A percentile compares a stretch with the other conserved stretches of the same genome.
These are phyloP conservation scores for Cryphonectria japonica DNA, from an alignment of 2,329 filamentous ascomycete species.

Conservation along the genomic window DNA sequence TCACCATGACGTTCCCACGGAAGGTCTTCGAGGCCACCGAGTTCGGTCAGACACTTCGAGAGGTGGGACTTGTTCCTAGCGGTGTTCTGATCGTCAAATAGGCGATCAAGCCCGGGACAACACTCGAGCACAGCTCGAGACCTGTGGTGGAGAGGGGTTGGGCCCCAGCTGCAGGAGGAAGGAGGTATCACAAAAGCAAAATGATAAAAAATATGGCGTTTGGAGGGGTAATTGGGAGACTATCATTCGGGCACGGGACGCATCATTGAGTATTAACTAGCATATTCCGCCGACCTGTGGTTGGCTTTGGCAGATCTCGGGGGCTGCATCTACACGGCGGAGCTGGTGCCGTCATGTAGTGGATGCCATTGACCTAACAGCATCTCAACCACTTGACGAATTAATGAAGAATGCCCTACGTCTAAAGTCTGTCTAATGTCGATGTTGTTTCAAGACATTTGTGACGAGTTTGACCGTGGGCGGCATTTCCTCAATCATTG, in stretches of 20 bases:
- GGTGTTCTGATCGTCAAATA: slow-evolving; percentile 81
- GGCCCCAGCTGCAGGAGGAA: neutral
- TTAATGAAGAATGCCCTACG: neutral
- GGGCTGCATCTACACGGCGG: neutral
- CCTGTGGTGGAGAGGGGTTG: neutral
- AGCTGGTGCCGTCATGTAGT: neutral
- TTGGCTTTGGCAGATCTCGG: neutral
- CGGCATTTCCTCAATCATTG: neutral
- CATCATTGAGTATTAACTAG: neutral
- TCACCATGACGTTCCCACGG: slow-evolving; percentile 83
- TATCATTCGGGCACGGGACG: neutral
- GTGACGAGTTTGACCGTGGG: neutral
- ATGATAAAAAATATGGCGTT: neutral
- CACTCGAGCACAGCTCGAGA: neutral
- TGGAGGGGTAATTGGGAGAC: neutral
- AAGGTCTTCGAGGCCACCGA: slow-evolving; percentile 77
- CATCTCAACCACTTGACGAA: slow-evolving; percentile 4
- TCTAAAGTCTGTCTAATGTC: neutral
- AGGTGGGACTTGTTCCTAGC: slow-evolving; percentile 87
- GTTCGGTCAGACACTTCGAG: slow-evolving; percentile 89
- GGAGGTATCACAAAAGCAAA: neutral
- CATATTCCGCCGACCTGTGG: slow-evolving; percentile 1
- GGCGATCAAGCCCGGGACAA: slow-evolving; percentile 1
- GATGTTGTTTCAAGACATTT: neutral
- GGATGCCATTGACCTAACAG: neutral